These are phyloP conservation scores for Macrophomina pseudophaseolina DNA, from an alignment of 2,329 filamentous ascomycete genomes.

Conservation along the genomic window DNA sequence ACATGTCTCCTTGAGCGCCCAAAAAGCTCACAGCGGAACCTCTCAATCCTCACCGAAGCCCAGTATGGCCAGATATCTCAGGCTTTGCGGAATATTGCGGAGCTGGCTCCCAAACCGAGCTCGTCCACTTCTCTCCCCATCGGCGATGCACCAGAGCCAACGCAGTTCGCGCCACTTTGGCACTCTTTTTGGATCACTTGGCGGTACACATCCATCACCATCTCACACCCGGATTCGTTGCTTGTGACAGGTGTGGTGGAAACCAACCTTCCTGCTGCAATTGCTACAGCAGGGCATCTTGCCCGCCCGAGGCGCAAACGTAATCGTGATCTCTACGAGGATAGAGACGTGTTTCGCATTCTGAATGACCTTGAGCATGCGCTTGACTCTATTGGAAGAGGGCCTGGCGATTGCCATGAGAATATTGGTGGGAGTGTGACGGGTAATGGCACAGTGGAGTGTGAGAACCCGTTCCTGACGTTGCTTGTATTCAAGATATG, in stretches of 20 bases:
- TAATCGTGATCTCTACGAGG: background rate
- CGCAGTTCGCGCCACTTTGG: background rate
- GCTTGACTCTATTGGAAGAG: background rate
- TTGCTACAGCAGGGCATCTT: background rate
- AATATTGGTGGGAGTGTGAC: background rate
- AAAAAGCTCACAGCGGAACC: background rate
- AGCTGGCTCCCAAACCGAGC: background rate
- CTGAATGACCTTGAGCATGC: background rate
- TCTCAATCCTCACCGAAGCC: conserved; percentile 1
- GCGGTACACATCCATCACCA: background rate
- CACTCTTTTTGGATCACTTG: background rate
- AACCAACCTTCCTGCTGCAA: conserved; percentile 2
- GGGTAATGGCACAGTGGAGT: background rate
- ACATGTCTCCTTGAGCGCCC: background rate
- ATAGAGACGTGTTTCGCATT: background rate
- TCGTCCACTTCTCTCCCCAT: background rate
- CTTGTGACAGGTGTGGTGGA: conserved; percentile 9
- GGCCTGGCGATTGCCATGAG: background rate
- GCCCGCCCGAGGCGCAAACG: background rate
- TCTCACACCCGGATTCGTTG: background rate
- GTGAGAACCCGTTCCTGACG: background rate
- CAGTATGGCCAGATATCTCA: conserved; percentile 3
- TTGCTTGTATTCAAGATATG: conserved; percentile 2
- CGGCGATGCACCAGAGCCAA: background rate
- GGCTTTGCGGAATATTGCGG: background rate